Evolutionary conservation across 148 eudicot genomes (phyloP), one percentile per base, ranked within the genome.

Genomic region (Fagopyrum esculentum): DNA sequence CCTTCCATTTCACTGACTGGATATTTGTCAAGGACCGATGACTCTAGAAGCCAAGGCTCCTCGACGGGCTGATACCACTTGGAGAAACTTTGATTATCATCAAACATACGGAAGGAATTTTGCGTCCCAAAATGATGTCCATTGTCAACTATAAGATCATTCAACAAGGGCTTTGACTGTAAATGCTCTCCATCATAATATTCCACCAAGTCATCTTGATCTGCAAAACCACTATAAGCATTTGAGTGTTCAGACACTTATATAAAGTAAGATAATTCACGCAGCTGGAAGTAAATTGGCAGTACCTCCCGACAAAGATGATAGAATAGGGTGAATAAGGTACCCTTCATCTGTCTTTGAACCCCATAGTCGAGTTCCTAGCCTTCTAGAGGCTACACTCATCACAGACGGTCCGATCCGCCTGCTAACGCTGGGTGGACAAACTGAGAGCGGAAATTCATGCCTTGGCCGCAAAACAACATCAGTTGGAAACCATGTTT

Each of bases 151-250:
- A 76, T 66, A 46, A 83, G 82, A 79, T 83, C 92, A 77, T 81
- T 74, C 61, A 81, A 74, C 55, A 78, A 64, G 45, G 79, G 82
- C 19, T 78, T 83, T 59, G 89, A 64, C 61, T 44, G 75, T 54
- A 74, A 75, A 50, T 84, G 86, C 79, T 79, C 86, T 76, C 81
- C 74, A 40, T 74, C 78, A 40, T 48, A 54, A 77, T 85, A 80
- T 57, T 82, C 81, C 73, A 75, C 76, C 71, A 43, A 77, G 78
- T 86, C 84, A 66, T 80, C 78, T 73, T 73, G 81, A 93, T 87
- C 97, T 93, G 98, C 80, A 84, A 89, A 87, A 85, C 48, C 83
- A 78, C 95, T 91, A 92, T 86, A 89, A 87, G 85, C 85, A 91
- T 88, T 85, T 91, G 84, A 93, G 93, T 87, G 84, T 88, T 88